Evolutionary conservation across 1,284 basidiomycete species (phyloP).

Genomic region (Puccinia novopanici): DNA sequence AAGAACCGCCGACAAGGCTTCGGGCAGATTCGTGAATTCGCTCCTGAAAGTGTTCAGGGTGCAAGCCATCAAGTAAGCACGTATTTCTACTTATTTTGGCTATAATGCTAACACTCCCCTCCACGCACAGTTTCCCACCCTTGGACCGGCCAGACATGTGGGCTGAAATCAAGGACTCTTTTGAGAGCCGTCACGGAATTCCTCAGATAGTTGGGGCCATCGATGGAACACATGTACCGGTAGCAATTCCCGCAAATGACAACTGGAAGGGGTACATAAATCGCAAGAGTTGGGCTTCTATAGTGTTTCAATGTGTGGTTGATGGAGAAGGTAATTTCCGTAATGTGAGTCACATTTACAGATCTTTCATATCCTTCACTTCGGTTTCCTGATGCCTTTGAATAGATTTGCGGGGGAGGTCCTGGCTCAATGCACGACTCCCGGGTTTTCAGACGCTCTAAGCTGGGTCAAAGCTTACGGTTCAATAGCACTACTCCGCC

Average conservation of each 20-base stretch:
- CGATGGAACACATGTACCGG: neutral
- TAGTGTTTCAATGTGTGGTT: too few relatives aligned
- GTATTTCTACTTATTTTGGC: neutral
- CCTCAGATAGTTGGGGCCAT: neutral
- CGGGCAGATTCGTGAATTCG: neutral
- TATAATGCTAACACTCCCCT: neutral
- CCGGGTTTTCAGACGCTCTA: neutral
- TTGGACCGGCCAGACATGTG: neutral
- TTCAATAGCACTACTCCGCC: neutral
- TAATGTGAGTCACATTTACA: too few relatives aligned
- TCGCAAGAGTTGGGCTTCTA: too few relatives aligned
- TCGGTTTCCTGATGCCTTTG: too few relatives aligned
- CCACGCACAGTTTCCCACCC: neutral
- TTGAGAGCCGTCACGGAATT: neutral
- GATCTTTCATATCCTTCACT: too few relatives aligned
- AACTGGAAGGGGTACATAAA: conserved; percentile 6
- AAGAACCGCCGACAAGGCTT: neutral
- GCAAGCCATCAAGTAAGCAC: neutral
- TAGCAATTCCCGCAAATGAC: neutral
- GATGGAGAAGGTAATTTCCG: too few relatives aligned
- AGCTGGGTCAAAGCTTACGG: neutral
- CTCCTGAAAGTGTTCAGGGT: neutral
- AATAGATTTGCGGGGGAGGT: too few relatives aligned
- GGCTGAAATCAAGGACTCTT: neutral
- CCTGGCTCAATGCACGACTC: neutral